phyloP scores from a whole-genome alignment of 306 rosid genomes.

The Medicago truncatula region DNA sequence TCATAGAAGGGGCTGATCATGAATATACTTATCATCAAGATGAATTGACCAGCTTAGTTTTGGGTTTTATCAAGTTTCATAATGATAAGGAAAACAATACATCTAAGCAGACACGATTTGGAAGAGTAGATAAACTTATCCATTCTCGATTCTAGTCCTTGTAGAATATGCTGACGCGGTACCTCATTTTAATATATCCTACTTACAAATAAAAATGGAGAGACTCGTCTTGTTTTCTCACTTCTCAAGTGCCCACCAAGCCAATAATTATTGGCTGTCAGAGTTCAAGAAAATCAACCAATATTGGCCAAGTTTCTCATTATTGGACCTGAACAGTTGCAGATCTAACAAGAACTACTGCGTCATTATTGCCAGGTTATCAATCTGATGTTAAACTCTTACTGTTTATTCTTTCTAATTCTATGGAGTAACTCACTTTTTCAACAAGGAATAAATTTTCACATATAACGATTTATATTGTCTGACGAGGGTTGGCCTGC shows the following conservation, averaged over 20 bases:
- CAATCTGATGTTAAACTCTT: slow-evolving; percentile 12
- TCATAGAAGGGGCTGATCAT: slow-evolving; percentile 88
- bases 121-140: slow-evolving; percentile 41
- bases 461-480: neutral
- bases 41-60: slow-evolving; percentile 63
- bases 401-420: slow-evolving; percentile 16
- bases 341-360: neutral
- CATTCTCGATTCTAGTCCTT: slow-evolving; percentile 59
- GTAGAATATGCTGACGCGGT: slow-evolving; percentile 20
- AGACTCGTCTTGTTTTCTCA: slow-evolving; percentile 4
- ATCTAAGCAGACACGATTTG: slow-evolving; percentile 34
- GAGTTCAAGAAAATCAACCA: slow-evolving; percentile 25
- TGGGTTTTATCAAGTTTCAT: slow-evolving; percentile 60
- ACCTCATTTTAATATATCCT: slow-evolving; percentile 17
- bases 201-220: slow-evolving; percentile 23
- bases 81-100: slow-evolving; percentile 38
- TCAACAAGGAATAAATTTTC: neutral
- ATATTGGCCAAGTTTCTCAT: slow-evolving; percentile 30
- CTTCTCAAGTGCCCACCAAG: slow-evolving; percentile 8
- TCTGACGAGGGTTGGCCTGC: too few species aligned
- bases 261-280: neutral
- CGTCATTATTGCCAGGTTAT: slow-evolving; percentile 24
- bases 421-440: neutral
- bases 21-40: slow-evolving; percentile 68
- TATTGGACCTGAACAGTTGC: slow-evolving; percentile 31